phyloP scores from a whole-genome alignment of 1,139 yeast genomes.

The Pichia sp. region DNA sequence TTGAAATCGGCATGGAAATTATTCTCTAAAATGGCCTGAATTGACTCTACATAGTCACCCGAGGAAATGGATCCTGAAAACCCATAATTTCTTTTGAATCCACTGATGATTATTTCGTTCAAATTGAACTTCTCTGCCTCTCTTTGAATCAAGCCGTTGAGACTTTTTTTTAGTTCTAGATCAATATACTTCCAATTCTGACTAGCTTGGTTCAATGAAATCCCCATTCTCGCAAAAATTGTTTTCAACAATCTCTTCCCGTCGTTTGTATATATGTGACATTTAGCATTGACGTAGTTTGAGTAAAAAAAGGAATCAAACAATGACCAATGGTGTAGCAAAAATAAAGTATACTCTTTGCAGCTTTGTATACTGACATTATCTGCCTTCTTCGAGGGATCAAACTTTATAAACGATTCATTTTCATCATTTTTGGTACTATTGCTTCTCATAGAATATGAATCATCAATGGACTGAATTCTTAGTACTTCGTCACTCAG shows the following conservation, averaged over 20 bases:
- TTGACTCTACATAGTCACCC: constrained; percentile 85
- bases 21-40: constrained; percentile 73
- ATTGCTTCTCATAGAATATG: constrained; percentile 4
- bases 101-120: constrained; percentile 77
- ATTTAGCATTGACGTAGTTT: constrained; percentile 79
- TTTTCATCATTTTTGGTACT: neutral
- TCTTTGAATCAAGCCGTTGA: constrained; percentile 60
- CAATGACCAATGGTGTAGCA: constrained; percentile 87
- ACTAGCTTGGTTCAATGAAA: constrained; percentile 77
- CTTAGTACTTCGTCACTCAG: constrained; percentile 79
- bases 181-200: constrained; percentile 94
- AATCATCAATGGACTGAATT: constrained; percentile 28
- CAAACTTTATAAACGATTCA: constrained; percentile 1
- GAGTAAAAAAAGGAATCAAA: constrained; percentile 89
- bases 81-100: constrained; percentile 81
- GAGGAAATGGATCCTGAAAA: constrained; percentile 84
- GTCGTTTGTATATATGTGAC: constrained; percentile 85
- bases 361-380: constrained; percentile 59
- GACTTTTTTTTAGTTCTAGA: constrained; percentile 62
- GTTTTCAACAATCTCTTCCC: constrained; percentile 84
- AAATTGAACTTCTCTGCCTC: constrained; percentile 72
- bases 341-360: constrained; percentile 77
- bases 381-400: constrained; percentile 48
- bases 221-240: constrained; percentile 94
- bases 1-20: neutral